phyloP scores from a whole-genome alignment of 176 grass and related monocot genomes.

The Cocos nucifera region DNA sequence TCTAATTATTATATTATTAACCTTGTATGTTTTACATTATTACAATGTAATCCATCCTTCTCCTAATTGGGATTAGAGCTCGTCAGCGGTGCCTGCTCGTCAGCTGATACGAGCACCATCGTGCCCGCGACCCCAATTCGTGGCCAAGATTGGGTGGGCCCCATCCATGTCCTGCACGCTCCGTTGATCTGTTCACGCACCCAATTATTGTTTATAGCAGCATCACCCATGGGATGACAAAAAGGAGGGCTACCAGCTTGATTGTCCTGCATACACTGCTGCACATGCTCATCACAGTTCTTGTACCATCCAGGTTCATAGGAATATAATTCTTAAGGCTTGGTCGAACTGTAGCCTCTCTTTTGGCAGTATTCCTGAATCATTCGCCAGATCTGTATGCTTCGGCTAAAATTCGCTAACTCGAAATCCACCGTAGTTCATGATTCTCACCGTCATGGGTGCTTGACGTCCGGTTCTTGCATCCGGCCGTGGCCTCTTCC shows the following conservation, averaged over 20 bases:
- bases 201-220: conserved; percentile 5
- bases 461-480: conserved; percentile 2
- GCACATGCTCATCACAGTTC: not conserved
- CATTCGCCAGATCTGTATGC: conserved; percentile 1
- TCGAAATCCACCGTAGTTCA: not conserved
- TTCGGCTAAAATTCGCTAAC: not conserved
- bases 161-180: too few species aligned
- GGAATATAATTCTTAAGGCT: not conserved
- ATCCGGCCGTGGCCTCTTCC: conserved; percentile 7
- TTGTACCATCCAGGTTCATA: not conserved
- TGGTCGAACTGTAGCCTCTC: not conserved
- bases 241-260: conserved; percentile 8
- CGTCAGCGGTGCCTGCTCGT: too few species aligned
- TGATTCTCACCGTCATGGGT: conserved; percentile 2
- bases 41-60: too few species aligned
- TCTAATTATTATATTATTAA: too few species aligned
- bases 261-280: not conserved
- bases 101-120: too few species aligned
- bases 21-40: too few species aligned
- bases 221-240: conserved; percentile 1
- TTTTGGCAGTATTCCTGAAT: not conserved
- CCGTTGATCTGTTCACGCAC: not conserved
- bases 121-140: too few species aligned
- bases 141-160: too few species aligned
- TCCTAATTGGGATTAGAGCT: too few species aligned